phyloP scores from a whole-genome alignment of 106 monocot species.

The Vanilla planifolia region DNA sequence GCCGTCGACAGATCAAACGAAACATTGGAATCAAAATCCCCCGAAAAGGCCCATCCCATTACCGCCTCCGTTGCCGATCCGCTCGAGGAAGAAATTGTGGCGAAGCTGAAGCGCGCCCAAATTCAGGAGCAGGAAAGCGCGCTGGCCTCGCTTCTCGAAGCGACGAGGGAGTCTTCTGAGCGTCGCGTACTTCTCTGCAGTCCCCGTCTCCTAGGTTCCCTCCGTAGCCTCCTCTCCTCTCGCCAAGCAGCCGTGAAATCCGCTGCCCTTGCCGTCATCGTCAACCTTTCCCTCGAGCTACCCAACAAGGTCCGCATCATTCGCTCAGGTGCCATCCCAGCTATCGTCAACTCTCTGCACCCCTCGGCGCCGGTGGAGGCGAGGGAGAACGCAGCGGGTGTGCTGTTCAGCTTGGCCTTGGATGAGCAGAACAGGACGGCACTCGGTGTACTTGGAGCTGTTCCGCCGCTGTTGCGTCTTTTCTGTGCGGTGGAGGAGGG shows the following conservation, averaged over 20 bases:
- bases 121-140: slow-evolving; percentile 34
- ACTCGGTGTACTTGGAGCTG: slow-evolving; percentile 65
- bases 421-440: slow-evolving; percentile 57
- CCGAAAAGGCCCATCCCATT: background rate
- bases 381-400: slow-evolving; percentile 62
- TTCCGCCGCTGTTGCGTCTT: slow-evolving; percentile 62
- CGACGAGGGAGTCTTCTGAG: slow-evolving; percentile 37
- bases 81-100: slow-evolving; percentile 36
- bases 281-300: slow-evolving; percentile 70
- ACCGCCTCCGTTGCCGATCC: slow-evolving; percentile 8
- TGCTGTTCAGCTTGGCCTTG: slow-evolving; percentile 60
- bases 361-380: slow-evolving; percentile 25
- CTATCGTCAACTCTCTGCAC: slow-evolving; percentile 40
- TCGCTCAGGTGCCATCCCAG: slow-evolving; percentile 50
- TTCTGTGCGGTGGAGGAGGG: slow-evolving; percentile 16
- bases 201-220: slow-evolving; percentile 30
- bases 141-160: slow-evolving; percentile 33
- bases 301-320: slow-evolving; percentile 59
- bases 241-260: slow-evolving; percentile 17
- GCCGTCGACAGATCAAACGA: slow-evolving; percentile 12
- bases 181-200: slow-evolving; percentile 50
- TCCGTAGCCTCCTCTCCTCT: slow-evolving; percentile 38
- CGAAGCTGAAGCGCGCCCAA: slow-evolving; percentile 23
- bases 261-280: slow-evolving; percentile 49
- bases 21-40: background rate